phyloP scores from a whole-genome alignment of 495 filamentous ascomycete genomes.

The Talaromyces proteolyticus region DNA sequence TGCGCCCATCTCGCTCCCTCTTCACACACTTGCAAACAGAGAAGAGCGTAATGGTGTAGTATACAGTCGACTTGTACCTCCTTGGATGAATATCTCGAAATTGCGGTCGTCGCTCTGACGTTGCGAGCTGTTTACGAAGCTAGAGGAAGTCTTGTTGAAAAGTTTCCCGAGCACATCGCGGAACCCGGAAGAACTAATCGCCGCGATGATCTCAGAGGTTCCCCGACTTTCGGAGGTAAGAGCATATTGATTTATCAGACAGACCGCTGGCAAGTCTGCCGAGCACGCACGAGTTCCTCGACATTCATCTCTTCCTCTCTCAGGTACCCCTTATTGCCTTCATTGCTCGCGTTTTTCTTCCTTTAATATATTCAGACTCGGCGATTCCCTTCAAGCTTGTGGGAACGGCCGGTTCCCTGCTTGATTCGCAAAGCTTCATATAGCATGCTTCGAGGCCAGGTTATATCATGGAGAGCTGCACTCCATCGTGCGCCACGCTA shows the following conservation, averaged over 20 bases:
- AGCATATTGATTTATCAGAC: constrained; percentile 2
- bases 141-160: constrained; percentile 3
- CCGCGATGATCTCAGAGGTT: constrained; percentile 8
- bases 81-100: background rate
- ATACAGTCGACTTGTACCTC: too few species aligned
- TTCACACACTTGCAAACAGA: background rate
- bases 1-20: constrained; percentile 25
- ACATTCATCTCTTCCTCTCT: background rate
- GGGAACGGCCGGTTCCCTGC: constrained; percentile 2
- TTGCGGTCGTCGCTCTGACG: background rate
- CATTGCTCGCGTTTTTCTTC: background rate
- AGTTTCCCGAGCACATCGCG: constrained; percentile 6
- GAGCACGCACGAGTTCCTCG: background rate
- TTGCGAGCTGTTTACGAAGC: background rate
- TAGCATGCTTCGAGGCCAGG: constrained; percentile 51
- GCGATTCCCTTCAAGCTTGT: background rate
- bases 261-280: background rate
- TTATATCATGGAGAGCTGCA: constrained; percentile 50
- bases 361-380: background rate
- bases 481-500: constrained; percentile 41
- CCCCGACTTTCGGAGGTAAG: constrained; percentile 7
- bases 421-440: constrained; percentile 2
- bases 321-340: background rate
- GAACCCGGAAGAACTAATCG: constrained; percentile 6
- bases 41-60: background rate